Percentiles rank a stretch among this genome's conserved stretches.
Evolutionary conservation across 2,329 filamentous ascomycete genomes (phyloP).

Genomic region (Colletotrichum agaves): DNA sequence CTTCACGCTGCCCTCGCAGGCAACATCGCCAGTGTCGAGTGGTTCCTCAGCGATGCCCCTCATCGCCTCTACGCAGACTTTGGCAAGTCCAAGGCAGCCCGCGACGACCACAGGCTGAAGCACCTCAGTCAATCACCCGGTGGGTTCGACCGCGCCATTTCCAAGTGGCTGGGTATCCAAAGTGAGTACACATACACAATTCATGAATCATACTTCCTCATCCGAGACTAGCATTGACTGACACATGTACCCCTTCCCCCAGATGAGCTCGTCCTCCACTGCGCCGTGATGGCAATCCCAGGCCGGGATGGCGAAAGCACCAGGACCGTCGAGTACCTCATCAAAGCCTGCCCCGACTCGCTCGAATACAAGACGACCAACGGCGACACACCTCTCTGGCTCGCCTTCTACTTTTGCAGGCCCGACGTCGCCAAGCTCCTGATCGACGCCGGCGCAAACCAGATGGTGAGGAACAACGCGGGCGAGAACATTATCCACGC

Average conservation of each 20-base stretch:
- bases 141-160: constrained; percentile 72
- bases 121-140: constrained; percentile 68
- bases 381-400: constrained; percentile 74
- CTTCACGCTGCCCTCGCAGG: constrained; percentile 67
- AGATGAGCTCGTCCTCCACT: constrained; percentile 75
- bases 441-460: constrained; percentile 75
- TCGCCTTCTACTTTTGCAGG: constrained; percentile 70
- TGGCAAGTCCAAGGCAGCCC: constrained; percentile 65
- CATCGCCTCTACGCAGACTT: constrained; percentile 76
- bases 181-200: constrained; percentile 57
- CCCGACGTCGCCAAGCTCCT: constrained; percentile 68
- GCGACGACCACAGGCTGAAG: constrained; percentile 70
- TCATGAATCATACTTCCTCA: too few species aligned
- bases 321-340: constrained; percentile 72
- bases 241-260: neutral
- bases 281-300: constrained; percentile 63
- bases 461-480: constrained; percentile 68
- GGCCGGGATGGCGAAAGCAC: constrained; percentile 51
- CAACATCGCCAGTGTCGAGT: constrained; percentile 77
- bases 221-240: too few species aligned
- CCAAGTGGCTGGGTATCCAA: constrained; percentile 69
- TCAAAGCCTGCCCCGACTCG: constrained; percentile 68
- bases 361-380: constrained; percentile 69
- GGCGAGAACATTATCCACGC: constrained; percentile 78
- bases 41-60: constrained; percentile 79